phyloP scores from a whole-genome alignment of 2,329 filamentous ascomycete species.

The Scleromitrula shiraiana region DNA sequence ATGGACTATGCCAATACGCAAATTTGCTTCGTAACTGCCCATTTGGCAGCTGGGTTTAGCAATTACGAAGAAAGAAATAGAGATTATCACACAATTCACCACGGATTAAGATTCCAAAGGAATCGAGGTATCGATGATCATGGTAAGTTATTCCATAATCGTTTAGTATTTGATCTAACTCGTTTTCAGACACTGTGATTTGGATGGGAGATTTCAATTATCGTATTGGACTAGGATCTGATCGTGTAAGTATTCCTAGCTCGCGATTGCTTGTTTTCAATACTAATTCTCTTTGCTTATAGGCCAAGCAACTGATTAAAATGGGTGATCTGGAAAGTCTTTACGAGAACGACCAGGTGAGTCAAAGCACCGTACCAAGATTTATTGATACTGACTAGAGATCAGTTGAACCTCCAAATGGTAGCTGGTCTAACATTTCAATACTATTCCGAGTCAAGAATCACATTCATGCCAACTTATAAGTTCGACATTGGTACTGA shows the following conservation, averaged over 20 bases:
- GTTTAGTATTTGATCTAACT: constrained; percentile 17
- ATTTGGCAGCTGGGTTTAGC: constrained; percentile 89
- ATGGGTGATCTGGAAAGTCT: constrained; percentile 66
- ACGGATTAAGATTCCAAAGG: constrained; percentile 81
- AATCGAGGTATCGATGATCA: constrained; percentile 90
- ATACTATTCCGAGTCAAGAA: constrained; percentile 83
- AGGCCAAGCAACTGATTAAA: constrained; percentile 57
- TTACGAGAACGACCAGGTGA: constrained; percentile 84
- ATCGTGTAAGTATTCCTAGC: constrained; percentile 45
- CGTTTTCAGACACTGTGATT: constrained; percentile 57
- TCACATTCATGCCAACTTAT: constrained; percentile 88
- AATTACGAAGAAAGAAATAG: constrained; percentile 96
- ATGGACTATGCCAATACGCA: constrained; percentile 91
- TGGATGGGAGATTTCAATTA: constrained; percentile 99
- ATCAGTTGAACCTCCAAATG: constrained; percentile 87
- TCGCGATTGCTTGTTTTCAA: neutral
- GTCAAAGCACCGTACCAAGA: constrained; percentile 6
- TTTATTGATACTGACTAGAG: neutral
- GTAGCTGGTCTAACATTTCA: constrained; percentile 82
- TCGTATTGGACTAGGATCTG: constrained; percentile 76
- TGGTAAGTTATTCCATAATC: constrained; percentile 37
- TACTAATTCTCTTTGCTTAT: neutral
- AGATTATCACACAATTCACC: constrained; percentile 64
- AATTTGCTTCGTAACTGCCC: constrained; percentile 91
- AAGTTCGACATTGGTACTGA: constrained; percentile 89